Evolutionary conservation across 2,329 filamentous ascomycete genomes (phyloP).

Genomic region (Aspergillus pseudotamarii): DNA sequence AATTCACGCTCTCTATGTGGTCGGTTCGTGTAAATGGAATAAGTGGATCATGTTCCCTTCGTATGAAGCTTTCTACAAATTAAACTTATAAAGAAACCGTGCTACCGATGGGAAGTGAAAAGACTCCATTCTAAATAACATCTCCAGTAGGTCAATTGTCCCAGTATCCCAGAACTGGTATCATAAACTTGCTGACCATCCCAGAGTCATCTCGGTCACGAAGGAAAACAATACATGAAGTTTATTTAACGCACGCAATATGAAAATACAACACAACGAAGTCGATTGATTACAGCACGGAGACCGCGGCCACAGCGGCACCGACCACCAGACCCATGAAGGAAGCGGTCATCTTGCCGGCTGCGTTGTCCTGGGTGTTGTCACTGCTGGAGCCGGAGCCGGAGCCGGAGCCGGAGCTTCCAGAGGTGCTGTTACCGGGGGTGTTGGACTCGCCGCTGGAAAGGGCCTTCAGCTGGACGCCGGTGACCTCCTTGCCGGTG

Average conservation of each 20-base stretch:
- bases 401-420: slow-evolving; percentile 18
- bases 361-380: slow-evolving; percentile 16
- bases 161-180: background rate
- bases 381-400: slow-evolving; percentile 10
- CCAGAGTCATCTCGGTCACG: background rate
- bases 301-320: slow-evolving; percentile 30
- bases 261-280: background rate
- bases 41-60: background rate
- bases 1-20: background rate
- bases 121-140: background rate
- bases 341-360: slow-evolving; percentile 26
- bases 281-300: slow-evolving; percentile 28
- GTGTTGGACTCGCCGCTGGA: slow-evolving; percentile 57
- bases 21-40: background rate
- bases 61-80: background rate
- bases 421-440: slow-evolving; percentile 50
- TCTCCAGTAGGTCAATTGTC: background rate
- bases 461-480: slow-evolving; percentile 62
- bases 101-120: background rate
- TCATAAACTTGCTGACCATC: background rate
- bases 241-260: background rate
- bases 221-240: background rate
- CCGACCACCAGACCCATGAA: slow-evolving; percentile 29
- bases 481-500: slow-evolving; percentile 61
- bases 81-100: background rate